Conservation (phyloP, 768 basidiomycete genomes). For the Cystofilobasidium bisporidii region DNA sequence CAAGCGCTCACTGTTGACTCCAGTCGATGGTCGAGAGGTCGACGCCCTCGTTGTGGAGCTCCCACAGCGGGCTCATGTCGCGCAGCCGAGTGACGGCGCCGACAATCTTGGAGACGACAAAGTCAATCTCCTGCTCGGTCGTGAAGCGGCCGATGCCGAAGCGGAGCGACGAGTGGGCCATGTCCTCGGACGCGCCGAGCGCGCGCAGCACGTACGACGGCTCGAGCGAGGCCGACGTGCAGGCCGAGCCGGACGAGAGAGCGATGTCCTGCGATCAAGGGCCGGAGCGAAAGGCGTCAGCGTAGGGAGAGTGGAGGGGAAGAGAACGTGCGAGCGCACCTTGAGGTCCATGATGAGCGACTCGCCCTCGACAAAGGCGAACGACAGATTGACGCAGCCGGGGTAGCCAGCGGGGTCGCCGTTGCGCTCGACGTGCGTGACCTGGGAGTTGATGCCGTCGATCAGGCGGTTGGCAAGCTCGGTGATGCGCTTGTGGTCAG, state of each 20-base stretch:
- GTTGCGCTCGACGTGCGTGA: constrained; percentile 87
- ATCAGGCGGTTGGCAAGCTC: constrained; percentile 71
- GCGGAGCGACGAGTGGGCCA: constrained; percentile 95
- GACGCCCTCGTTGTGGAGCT: constrained; percentile 99
- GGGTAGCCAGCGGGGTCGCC: constrained; percentile 86
- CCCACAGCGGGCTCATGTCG: constrained; percentile 98
- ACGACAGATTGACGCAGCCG: constrained; percentile 90
- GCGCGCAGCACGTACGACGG: constrained; percentile 97
- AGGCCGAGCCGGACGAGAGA: constrained; percentile 93
- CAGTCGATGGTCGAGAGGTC: constrained; percentile 92
- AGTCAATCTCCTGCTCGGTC: constrained; percentile 92
- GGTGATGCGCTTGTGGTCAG: constrained; percentile 66
- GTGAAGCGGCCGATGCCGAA: constrained; percentile 98
- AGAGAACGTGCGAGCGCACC: constrained; percentile 43
- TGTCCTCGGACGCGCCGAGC: constrained; percentile 82
- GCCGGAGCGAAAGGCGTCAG: neutral
- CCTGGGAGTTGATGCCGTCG: constrained; percentile 64
- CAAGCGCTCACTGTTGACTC: constrained; percentile 41
- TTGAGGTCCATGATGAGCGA: constrained; percentile 96
- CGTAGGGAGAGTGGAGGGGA: neutral
- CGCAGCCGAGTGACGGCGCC: constrained; percentile 75
- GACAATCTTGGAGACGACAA: constrained; percentile 78
- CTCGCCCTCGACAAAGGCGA: constrained; percentile 95
- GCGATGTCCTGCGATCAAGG: constrained; percentile 65
- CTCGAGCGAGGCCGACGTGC: constrained; percentile 95